A percentile compares a stretch with the other conserved stretches of the same genome.
Conservation (phyloP, 148 eudicot genomes). For the Nyssa sinensis region DNA sequence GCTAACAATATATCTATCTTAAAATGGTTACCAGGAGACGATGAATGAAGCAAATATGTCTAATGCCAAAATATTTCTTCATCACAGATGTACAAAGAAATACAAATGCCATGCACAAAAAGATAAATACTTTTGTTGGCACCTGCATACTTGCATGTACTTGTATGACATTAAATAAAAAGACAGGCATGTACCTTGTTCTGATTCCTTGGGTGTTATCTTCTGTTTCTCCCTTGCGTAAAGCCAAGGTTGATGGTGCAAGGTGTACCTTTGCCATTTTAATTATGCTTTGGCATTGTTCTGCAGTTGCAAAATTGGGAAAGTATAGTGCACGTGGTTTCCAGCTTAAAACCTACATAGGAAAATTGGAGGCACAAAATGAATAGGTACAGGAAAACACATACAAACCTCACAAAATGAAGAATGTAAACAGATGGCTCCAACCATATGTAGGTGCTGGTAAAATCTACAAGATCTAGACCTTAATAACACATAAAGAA, state of each 20-base stretch:
- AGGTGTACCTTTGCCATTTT: conserved; percentile 58
- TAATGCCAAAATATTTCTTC: not conserved
- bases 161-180: not conserved
- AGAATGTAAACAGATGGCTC: not conserved
- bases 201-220: conserved; percentile 72
- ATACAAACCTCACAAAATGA: conserved; percentile 1
- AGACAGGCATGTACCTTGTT: conserved; percentile 63
- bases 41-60: not conserved
- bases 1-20: conserved; percentile 11
- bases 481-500: no score
- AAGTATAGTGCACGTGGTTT: conserved; percentile 68
- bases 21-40: not conserved
- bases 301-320: conserved; percentile 75
- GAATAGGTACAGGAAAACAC: not conserved
- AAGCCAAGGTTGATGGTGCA: conserved; percentile 71
- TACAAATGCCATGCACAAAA: not conserved
- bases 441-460: not conserved
- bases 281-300: conserved; percentile 66
- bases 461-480: not conserved
- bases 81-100: not conserved
- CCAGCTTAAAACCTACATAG: conserved; percentile 79
- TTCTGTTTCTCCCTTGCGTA: conserved; percentile 76
- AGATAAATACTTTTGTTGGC: not conserved
- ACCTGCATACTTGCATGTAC: not conserved
- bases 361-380: conserved; percentile 3